Percentiles rank a stretch among this genome's conserved stretches.
Conservation (phyloP, 371 early-diverging fungal species). For the Mucor ambiguus region DNA sequence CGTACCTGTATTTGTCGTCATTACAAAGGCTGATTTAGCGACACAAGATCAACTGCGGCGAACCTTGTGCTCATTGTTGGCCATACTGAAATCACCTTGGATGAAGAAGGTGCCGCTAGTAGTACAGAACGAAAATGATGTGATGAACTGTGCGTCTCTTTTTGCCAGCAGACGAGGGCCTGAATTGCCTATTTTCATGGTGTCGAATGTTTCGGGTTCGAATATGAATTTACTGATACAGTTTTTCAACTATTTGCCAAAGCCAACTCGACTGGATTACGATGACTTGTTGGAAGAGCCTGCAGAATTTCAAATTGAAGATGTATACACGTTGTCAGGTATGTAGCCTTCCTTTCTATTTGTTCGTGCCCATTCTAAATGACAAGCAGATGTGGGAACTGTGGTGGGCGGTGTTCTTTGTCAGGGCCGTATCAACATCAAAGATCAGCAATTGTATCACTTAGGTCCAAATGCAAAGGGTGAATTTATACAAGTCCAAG, state of each 20-base stretch:
- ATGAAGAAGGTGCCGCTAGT: slow-evolving; percentile 84
- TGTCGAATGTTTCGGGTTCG: slow-evolving; percentile 88
- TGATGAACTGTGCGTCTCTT: slow-evolving; percentile 67
- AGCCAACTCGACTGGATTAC: slow-evolving; percentile 39
- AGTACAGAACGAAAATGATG: slow-evolving; percentile 69
- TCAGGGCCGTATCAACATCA: slow-evolving; percentile 49
- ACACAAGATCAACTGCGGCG: slow-evolving; percentile 79
- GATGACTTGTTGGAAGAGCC: slow-evolving; percentile 53
- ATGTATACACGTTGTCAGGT: slow-evolving; percentile 86
- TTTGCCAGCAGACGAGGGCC: slow-evolving; percentile 51
- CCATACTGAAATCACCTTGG: slow-evolving; percentile 72
- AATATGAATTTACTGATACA: slow-evolving; percentile 75
- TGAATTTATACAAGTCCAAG: slow-evolving; percentile 48
- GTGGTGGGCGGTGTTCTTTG: slow-evolving; percentile 60
- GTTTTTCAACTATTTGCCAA: slow-evolving; percentile 75
- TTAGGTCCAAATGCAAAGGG: slow-evolving; percentile 62
- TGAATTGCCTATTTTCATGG: slow-evolving; percentile 82
- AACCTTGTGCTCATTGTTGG: slow-evolving; percentile 48
- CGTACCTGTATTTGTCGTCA: slow-evolving; percentile 85
- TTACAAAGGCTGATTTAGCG: slow-evolving; percentile 91
- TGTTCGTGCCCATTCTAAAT: neutral
- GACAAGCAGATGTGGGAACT: slow-evolving; percentile 50
- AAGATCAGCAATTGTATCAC: slow-evolving; percentile 34
- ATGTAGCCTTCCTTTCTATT: slow-evolving; percentile 24
- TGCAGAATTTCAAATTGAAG: slow-evolving; percentile 84